phyloP scores from a whole-genome alignment of 257 asterid species.

The Haberlea rhodopensis region DNA sequence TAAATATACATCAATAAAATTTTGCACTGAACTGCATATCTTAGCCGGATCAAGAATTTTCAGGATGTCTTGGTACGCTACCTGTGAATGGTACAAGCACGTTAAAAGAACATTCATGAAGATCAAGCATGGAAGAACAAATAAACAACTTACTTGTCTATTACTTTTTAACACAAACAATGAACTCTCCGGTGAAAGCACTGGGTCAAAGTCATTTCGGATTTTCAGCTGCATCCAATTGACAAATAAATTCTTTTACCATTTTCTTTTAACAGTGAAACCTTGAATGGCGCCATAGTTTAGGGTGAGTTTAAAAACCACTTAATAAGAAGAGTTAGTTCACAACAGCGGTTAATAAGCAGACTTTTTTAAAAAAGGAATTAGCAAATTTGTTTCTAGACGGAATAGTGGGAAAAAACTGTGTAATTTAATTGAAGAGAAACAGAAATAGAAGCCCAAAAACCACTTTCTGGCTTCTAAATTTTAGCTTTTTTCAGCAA shows the following conservation, averaged over 20 bases:
- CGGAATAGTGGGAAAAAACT: neutral
- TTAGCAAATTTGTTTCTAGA: slow-evolving; percentile 7
- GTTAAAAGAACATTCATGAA: slow-evolving; percentile 23
- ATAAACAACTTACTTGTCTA: slow-evolving; percentile 57
- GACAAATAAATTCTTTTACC: neutral
- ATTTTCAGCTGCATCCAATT: slow-evolving; percentile 77
- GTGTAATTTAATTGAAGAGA: neutral
- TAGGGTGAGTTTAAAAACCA: no score
- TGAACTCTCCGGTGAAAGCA: slow-evolving; percentile 97
- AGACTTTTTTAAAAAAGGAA: neutral
- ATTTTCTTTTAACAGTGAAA: no score
- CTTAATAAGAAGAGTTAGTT: neutral
- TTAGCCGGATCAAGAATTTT: slow-evolving; percentile 87
- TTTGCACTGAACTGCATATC: slow-evolving; percentile 94
- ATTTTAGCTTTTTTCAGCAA: neutral
- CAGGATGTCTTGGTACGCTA: slow-evolving; percentile 84
- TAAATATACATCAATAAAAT: slow-evolving; percentile 79
- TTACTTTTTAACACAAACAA: slow-evolving; percentile 90
- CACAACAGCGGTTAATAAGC: neutral
- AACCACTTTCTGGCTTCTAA: neutral
- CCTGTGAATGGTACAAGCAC: slow-evolving; percentile 46
- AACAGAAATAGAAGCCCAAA: neutral
- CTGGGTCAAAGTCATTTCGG: slow-evolving; percentile 98
- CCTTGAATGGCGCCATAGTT: no score
- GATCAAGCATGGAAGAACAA: slow-evolving; percentile 22